Conservation (phyloP, 257 asterid species). For the Gentiana straminea region DNA sequence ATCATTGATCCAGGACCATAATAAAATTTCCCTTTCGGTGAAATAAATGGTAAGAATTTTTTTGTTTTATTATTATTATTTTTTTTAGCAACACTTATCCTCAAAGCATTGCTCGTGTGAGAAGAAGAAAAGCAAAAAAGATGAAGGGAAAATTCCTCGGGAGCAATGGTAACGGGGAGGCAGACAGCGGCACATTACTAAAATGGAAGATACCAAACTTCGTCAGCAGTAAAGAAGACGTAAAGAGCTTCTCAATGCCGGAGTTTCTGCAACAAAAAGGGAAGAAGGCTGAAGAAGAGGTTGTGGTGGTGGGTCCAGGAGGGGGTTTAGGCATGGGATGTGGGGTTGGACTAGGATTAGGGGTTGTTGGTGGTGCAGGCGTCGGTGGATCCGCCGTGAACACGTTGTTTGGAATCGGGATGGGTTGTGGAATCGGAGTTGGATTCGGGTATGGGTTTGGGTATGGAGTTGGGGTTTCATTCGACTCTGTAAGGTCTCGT, state of each 20-base stretch:
- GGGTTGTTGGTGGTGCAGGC: slow-evolving; percentile 56
- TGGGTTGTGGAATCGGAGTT: slow-evolving; percentile 76
- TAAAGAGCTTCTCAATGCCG: slow-evolving; percentile 29
- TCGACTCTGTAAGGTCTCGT: slow-evolving; percentile 32
- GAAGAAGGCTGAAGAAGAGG: slow-evolving; percentile 20
- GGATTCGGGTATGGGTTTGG: slow-evolving; percentile 82
- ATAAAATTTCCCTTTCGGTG: no score
- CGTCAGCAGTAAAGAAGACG: slow-evolving; percentile 17
- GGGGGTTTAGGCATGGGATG: slow-evolving; percentile 73
- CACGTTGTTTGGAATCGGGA: slow-evolving; percentile 59
- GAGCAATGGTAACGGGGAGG: slow-evolving; percentile 22
- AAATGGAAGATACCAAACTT: slow-evolving; percentile 40
- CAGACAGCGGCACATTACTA: slow-evolving; percentile 36
- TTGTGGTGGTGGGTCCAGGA: slow-evolving; percentile 57
- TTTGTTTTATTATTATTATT: no score
- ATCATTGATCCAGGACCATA: no score
- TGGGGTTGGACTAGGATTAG: slow-evolving; percentile 70
- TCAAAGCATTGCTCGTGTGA: no score
- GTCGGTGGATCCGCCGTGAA: slow-evolving; percentile 51
- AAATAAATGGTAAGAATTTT: no score
- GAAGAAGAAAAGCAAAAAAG: neutral
- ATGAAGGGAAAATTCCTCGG: slow-evolving; percentile 26
- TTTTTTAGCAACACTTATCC: no score
- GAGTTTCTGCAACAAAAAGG: slow-evolving; percentile 40
- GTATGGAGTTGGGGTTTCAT: slow-evolving; percentile 45